phyloP scores from a whole-genome alignment of 257 asterid genomes.

The Penstemon davidsonii region DNA sequence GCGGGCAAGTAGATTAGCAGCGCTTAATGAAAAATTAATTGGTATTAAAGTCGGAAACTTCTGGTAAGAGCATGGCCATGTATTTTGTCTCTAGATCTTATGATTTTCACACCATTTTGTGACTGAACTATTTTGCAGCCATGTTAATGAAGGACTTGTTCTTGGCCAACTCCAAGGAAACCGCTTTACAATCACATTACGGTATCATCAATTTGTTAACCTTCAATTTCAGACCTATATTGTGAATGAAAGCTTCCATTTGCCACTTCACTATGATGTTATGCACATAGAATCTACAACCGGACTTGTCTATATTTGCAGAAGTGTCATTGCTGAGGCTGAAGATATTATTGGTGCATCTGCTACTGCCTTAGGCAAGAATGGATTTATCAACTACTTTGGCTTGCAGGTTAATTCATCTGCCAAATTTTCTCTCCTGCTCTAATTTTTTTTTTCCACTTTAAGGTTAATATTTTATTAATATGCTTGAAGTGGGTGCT shows the following conservation, averaged over 20 bases:
- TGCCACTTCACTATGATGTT: neutral
- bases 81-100: slow-evolving; percentile 27
- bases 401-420: slow-evolving; percentile 74
- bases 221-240: slow-evolving; percentile 2
- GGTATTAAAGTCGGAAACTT: slow-evolving; percentile 94
- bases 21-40: slow-evolving; percentile 74
- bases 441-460: neutral
- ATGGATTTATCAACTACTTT: slow-evolving; percentile 89
- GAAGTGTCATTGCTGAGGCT: slow-evolving; percentile 74
- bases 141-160: slow-evolving; percentile 84
- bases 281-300: slow-evolving; percentile 22
- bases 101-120: slow-evolving; percentile 20
- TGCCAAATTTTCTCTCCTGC: slow-evolving; percentile 25
- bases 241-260: neutral
- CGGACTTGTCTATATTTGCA: slow-evolving; percentile 36
- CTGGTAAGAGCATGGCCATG: slow-evolving; percentile 57
- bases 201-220: slow-evolving; percentile 40
- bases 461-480: neutral
- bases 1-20: slow-evolving; percentile 72
- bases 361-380: slow-evolving; percentile 65
- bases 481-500: neutral
- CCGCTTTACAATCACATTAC: slow-evolving; percentile 78
- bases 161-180: slow-evolving; percentile 95
- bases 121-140: slow-evolving; percentile 46
- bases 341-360: slow-evolving; percentile 74